phyloP scores from a whole-genome alignment of 148 eudicot genomes.

The Amaranthus cruentus region DNA sequence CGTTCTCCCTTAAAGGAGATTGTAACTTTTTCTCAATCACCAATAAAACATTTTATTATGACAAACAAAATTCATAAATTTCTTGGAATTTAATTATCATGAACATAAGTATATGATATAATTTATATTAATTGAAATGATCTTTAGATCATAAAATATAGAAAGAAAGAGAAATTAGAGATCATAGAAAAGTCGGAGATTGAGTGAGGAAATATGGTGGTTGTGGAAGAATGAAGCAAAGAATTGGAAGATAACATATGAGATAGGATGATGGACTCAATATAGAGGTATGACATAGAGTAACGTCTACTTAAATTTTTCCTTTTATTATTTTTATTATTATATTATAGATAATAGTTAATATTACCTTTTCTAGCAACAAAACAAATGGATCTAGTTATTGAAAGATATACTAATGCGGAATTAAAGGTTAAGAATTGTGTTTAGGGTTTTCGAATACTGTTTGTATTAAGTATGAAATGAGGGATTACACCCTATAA shows the following conservation, averaged over 20 bases:
- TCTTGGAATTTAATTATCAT: not conserved
- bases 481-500: too few species aligned
- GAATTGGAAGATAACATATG: not conserved
- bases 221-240: not conserved
- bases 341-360: not conserved
- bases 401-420: too few species aligned
- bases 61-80: not conserved
- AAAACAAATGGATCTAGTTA: too few species aligned
- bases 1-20: slow-evolving; percentile 10
- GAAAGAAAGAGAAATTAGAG: not conserved
- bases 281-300: slow-evolving; percentile 23
- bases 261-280: slow-evolving; percentile 11
- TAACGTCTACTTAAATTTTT: slow-evolving; percentile 38
- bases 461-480: not conserved
- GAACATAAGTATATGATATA: too few species aligned
- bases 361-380: not conserved
- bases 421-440: too few species aligned
- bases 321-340: slow-evolving; percentile 6
- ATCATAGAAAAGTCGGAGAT: not conserved
- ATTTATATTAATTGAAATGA: not conserved
- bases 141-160: not conserved
- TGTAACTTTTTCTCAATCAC: not conserved
- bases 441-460: too few species aligned
- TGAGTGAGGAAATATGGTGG: slow-evolving; percentile 8
- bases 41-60: not conserved